Percentiles rank a stretch among this genome's conserved stretches.
These are phyloP conservation scores for Vachellia collinsii DNA, from an alignment of 306 rosid species.

Conservation along the genomic window DNA sequence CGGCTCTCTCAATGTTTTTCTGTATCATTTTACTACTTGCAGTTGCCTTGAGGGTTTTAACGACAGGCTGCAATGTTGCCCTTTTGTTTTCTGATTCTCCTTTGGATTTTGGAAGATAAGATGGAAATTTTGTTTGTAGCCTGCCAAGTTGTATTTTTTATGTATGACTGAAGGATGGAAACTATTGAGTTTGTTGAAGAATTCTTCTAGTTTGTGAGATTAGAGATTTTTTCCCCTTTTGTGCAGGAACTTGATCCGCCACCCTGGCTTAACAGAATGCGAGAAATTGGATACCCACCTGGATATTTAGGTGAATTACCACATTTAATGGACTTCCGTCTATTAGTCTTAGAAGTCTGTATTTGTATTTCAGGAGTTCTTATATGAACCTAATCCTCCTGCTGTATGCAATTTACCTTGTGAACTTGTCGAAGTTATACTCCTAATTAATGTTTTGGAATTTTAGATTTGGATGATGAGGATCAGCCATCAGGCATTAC, in stretches of 20 bases:
- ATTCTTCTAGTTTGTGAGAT: neutral
- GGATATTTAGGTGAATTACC: constrained; percentile 84
- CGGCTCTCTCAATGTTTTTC: neutral
- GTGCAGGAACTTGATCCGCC: constrained; percentile 97
- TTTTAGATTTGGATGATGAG: constrained; percentile 72
- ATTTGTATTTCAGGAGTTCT: constrained; percentile 5
- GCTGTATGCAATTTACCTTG: constrained; percentile 5
- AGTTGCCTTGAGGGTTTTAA: neutral
- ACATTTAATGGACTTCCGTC: constrained; percentile 31
- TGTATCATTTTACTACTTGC: neutral
- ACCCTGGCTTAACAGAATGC: constrained; percentile 98
- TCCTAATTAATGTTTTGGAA: constrained; percentile 29
- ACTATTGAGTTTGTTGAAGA: neutral
- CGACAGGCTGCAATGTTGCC: neutral
- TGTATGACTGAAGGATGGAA: constrained; percentile 19
- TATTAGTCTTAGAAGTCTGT: neutral
- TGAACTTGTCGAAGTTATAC: neutral
- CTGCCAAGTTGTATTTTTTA: constrained; percentile 4
- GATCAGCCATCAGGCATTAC: constrained; percentile 94
- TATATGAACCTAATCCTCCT: neutral
- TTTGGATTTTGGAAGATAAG: constrained; percentile 3
- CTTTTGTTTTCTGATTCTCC: neutral
- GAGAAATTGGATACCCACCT: constrained; percentile 95
- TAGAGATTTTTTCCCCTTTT: neutral
- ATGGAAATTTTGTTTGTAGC: neutral